These are phyloP conservation scores for Apiospora hydei DNA, from an alignment of 2,329 filamentous ascomycete species.

Conservation along the genomic window DNA sequence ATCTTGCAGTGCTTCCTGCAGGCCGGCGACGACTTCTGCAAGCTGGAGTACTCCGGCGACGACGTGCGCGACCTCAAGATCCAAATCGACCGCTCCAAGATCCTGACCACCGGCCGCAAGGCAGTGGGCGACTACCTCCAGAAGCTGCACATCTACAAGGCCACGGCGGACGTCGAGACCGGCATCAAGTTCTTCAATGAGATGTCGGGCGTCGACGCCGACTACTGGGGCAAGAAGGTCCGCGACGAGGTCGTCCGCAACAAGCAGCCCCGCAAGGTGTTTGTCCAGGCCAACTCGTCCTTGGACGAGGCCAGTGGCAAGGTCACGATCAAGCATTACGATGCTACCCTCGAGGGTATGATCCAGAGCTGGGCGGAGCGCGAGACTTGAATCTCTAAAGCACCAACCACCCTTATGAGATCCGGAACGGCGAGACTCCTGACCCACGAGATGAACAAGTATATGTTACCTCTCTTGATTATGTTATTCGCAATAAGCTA, in stretches of 20 bases:
- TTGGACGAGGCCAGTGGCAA: conserved; percentile 72
- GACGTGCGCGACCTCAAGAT: conserved; percentile 85
- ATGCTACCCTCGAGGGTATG: conserved; percentile 80
- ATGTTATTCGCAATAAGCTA: neutral
- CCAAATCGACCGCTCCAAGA: conserved; percentile 84
- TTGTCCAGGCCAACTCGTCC: conserved; percentile 91
- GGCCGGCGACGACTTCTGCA: conserved; percentile 87
- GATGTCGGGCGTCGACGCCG: conserved; percentile 81
- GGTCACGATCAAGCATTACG: conserved; percentile 85
- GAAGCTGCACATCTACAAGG: conserved; percentile 92
- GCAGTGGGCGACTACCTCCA: conserved; percentile 87
- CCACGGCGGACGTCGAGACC: conserved; percentile 80
- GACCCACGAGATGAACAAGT: neutral
- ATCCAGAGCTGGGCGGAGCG: conserved; percentile 82
- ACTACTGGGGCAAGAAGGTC: conserved; percentile 85
- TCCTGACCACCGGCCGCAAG: conserved; percentile 80
- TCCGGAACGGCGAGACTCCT: neutral
- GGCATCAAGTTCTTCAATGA: conserved; percentile 83
- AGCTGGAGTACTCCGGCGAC: conserved; percentile 75
- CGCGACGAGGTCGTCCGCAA: conserved; percentile 77
- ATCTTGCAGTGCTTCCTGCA: conserved; percentile 85
- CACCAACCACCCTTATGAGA: neutral
- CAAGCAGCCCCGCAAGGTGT: conserved; percentile 87
- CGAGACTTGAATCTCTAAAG: conserved; percentile 39
- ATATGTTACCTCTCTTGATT: neutral